Percentiles rank a stretch among this genome's conserved stretches.
Conservation (phyloP, 2,329 filamentous ascomycete genomes). For the Arthrinium phaeospermum region DNA sequence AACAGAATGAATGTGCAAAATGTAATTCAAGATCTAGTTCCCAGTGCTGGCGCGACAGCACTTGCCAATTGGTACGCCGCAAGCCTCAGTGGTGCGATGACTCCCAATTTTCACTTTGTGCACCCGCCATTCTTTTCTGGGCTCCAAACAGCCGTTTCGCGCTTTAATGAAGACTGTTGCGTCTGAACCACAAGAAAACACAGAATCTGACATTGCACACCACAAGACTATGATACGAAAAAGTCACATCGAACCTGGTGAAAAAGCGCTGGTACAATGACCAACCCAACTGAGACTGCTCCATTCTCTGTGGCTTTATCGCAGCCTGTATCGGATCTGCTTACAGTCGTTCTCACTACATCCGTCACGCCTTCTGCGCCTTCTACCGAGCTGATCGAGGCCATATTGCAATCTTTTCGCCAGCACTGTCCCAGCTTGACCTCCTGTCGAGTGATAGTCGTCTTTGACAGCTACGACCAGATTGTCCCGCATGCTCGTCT, state of each 20-base stretch:
- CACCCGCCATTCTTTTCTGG: neutral
- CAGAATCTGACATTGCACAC: neutral
- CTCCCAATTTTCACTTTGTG: neutral
- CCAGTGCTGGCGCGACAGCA: neutral
- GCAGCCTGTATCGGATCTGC: constrained; percentile 17
- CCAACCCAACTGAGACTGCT: neutral
- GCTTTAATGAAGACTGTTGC: neutral
- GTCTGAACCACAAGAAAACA: neutral
- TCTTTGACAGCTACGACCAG: constrained; percentile 58
- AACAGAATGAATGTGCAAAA: neutral
- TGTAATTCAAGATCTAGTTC: neutral
- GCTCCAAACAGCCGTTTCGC: neutral
- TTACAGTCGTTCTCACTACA: constrained; percentile 59
- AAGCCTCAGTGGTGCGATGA: neutral
- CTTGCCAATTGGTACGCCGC: neutral
- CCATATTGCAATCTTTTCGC: constrained; percentile 53
- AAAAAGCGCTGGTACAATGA: neutral
- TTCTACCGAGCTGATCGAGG: constrained; percentile 55
- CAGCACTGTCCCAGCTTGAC: constrained; percentile 48
- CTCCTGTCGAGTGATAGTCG: constrained; percentile 53
- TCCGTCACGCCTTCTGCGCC: constrained; percentile 61
- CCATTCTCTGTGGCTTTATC: neutral
- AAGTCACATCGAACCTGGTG: neutral
- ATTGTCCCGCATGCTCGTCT: constrained; percentile 50
- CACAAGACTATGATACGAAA: neutral